Percentiles rank a stretch among this genome's conserved stretches.
phyloP scores from a whole-genome alignment of 2,329 filamentous ascomycete species.

The Hypoxylon sp. region DNA sequence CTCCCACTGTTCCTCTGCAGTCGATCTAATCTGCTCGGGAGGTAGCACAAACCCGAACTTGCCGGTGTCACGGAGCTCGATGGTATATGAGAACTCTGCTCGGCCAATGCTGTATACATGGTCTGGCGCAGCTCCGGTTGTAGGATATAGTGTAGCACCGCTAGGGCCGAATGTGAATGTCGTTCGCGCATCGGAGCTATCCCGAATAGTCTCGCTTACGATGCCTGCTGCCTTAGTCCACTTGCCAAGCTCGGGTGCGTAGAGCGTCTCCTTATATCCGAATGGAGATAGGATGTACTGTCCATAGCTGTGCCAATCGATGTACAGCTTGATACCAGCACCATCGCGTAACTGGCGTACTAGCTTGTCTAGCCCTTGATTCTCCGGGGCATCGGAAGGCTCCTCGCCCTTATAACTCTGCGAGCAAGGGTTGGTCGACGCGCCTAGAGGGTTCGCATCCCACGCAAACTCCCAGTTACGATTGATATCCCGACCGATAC shows the following conservation, averaged over 20 bases:
- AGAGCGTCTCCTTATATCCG: constrained; percentile 67
- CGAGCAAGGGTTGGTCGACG: constrained; percentile 64
- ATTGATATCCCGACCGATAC: constrained; percentile 68
- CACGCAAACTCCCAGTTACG: constrained; percentile 68
- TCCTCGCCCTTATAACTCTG: constrained; percentile 61
- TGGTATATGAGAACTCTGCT: constrained; percentile 50
- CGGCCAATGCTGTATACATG: constrained; percentile 48
- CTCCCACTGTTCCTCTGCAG: constrained; percentile 53
- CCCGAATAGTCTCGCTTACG: constrained; percentile 54
- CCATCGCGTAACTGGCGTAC: constrained; percentile 53
- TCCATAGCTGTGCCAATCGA: constrained; percentile 72
- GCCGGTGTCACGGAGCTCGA: constrained; percentile 49
- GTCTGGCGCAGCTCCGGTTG: constrained; percentile 48
- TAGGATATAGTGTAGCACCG: constrained; percentile 48
- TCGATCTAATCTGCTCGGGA: constrained; percentile 46
- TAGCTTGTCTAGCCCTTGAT: constrained; percentile 58
- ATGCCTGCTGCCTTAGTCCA: constrained; percentile 56
- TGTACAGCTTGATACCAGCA: constrained; percentile 67
- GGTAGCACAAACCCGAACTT: constrained; percentile 50
- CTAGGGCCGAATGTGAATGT: constrained; percentile 50
- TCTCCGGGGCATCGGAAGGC: constrained; percentile 63
- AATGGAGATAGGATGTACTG: constrained; percentile 69
- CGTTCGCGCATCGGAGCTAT: constrained; percentile 52
- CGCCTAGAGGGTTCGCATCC: constrained; percentile 60
- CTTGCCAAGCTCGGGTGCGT: constrained; percentile 59